A percentile compares a stretch with the other conserved stretches of the same genome.
Evolutionary conservation across 352 stramenopile genomes (phyloP).

Genomic region (Phytopythium boreale): DNA sequence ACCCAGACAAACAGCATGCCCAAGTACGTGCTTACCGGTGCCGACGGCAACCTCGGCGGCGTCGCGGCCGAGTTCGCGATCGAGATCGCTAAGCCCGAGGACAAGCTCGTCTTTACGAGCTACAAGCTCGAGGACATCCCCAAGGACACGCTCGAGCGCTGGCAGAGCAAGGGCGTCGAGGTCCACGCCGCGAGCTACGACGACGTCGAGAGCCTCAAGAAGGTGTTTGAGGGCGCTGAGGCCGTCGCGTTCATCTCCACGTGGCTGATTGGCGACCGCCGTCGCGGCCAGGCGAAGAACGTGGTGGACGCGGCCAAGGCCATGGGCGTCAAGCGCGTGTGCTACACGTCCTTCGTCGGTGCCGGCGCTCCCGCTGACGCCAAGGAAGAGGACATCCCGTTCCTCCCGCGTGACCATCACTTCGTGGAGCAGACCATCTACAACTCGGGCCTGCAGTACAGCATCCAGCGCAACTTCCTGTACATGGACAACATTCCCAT

Average conservation of each 20-base stretch:
- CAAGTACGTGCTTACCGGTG: conserved; percentile 27
- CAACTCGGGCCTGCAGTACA: conserved; percentile 25
- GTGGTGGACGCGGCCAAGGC: conserved; percentile 16
- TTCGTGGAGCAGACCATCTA: conserved; percentile 19
- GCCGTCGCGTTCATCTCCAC: conserved; percentile 23
- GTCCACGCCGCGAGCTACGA: conserved; percentile 19
- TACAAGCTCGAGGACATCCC: conserved; percentile 20
- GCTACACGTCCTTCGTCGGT: conserved; percentile 30
- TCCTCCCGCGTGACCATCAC: conserved; percentile 27
- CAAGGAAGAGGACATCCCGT: conserved; percentile 25
- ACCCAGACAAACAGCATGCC: conserved; percentile 10
- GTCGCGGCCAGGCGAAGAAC: conserved; percentile 19
- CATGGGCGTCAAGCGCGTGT: conserved; percentile 22
- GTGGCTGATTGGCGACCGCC: conserved; percentile 24
- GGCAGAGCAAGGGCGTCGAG: conserved; percentile 13
- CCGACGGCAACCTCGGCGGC: conserved; percentile 23
- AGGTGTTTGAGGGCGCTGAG: conserved; percentile 20
- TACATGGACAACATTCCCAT: conserved; percentile 31
- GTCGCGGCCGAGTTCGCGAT: conserved; percentile 22
- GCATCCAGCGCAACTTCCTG: conserved; percentile 36
- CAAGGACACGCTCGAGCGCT: conserved; percentile 12
- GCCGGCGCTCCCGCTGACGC: conserved; percentile 15
- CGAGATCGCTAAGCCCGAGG: conserved; percentile 15
- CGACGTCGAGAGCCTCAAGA: conserved; percentile 20
- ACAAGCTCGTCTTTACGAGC: conserved; percentile 25